phyloP scores from a whole-genome alignment of 2,329 filamentous ascomycete species.

The Penicillium sp. region DNA sequence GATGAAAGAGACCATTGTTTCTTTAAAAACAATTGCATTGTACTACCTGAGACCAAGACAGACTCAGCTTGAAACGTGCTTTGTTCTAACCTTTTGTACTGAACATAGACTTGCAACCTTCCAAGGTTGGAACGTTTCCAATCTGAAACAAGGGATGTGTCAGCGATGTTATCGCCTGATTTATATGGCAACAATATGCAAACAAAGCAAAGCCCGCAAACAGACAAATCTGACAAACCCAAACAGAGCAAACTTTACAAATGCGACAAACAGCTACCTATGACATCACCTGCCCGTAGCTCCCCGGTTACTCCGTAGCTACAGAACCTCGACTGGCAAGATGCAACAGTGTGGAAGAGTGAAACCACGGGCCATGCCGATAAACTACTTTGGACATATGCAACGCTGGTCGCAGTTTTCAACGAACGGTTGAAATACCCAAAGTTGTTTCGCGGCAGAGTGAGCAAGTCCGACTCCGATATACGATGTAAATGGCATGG shows the following conservation, averaged over 20 bases:
- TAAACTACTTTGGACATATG: background rate
- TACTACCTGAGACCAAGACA: background rate
- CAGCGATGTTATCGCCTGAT: background rate
- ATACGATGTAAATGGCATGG: background rate
- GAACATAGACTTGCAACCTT: background rate
- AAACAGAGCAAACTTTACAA: slow-evolving; percentile 18
- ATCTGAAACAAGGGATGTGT: too few species aligned
- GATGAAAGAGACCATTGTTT: background rate
- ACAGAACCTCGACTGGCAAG: slow-evolving; percentile 1
- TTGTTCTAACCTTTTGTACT: background rate
- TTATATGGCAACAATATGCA: background rate
- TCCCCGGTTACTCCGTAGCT: background rate
- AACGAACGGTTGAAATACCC: background rate
- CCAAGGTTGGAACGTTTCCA: too few species aligned
- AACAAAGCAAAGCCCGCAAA: background rate
- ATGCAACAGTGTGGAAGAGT: slow-evolving; percentile 12
- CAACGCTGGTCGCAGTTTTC: background rate
- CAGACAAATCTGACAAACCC: slow-evolving; percentile 10
- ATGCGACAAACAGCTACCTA: slow-evolving; percentile 16
- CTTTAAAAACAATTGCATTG: background rate
- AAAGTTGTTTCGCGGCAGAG: background rate
- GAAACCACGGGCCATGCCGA: background rate
- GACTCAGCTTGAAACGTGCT: background rate
- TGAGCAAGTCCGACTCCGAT: background rate
- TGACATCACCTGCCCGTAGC: slow-evolving; percentile 14